These are phyloP conservation scores for Chaetomium sp. DNA, from an alignment of 2,329 filamentous ascomycete species.

Conservation along the genomic window DNA sequence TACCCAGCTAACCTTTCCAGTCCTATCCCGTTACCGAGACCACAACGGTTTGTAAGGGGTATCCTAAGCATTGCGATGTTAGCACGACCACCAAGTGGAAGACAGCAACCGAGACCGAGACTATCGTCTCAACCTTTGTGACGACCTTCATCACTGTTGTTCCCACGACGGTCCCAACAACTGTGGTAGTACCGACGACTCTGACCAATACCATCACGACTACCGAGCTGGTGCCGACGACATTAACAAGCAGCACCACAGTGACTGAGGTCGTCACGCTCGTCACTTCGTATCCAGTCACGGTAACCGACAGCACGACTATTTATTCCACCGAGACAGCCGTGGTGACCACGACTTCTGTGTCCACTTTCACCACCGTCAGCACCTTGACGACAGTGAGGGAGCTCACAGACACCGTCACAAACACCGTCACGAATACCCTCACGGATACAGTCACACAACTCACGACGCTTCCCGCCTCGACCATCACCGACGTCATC, in stretches of 20 bases:
- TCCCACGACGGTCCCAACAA: slow-evolving; percentile 8
- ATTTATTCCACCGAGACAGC: slow-evolving; percentile 33
- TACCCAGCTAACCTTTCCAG: slow-evolving; percentile 24
- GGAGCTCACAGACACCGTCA: slow-evolving; percentile 22
- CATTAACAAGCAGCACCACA: slow-evolving; percentile 24
- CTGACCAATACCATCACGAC: slow-evolving; percentile 21
- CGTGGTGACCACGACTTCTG: slow-evolving; percentile 25
- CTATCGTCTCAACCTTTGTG: slow-evolving; percentile 12
- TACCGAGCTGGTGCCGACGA: slow-evolving; percentile 29
- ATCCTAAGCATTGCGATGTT: slow-evolving; percentile 24
- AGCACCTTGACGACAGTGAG: slow-evolving; percentile 25
- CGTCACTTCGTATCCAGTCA: slow-evolving; percentile 31
- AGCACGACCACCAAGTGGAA: slow-evolving; percentile 31
- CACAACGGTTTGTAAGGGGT: slow-evolving; percentile 29
- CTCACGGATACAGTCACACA: slow-evolving; percentile 18
- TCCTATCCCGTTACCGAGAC: slow-evolving; percentile 31
- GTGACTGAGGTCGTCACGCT: slow-evolving; percentile 25
- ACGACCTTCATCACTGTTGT: slow-evolving; percentile 19
- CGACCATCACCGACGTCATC: slow-evolving; percentile 9
- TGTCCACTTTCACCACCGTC: slow-evolving; percentile 18
- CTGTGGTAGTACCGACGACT: slow-evolving; percentile 19
- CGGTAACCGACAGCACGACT: slow-evolving; percentile 33
- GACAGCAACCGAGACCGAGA: slow-evolving; percentile 23
- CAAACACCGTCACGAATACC: slow-evolving; percentile 14
- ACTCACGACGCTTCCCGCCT: slow-evolving; percentile 18